Percentiles rank a stretch among this genome's conserved stretches.
Conservation (phyloP, 2,329 filamentous ascomycete genomes). For the Amylocarpus encephaloides region DNA sequence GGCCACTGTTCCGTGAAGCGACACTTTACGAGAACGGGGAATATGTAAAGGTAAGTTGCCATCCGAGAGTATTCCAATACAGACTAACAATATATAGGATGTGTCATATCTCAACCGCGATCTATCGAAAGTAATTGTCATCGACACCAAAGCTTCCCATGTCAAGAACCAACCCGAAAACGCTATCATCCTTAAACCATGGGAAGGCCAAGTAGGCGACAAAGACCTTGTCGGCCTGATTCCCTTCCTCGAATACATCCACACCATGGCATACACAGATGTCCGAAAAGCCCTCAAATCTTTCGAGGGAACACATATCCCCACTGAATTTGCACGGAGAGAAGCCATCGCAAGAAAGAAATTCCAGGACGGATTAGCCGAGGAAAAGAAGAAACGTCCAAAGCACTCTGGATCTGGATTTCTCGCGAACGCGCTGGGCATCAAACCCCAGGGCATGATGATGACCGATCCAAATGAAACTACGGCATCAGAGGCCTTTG, state of each 20-base stretch:
- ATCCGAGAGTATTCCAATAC: not conserved
- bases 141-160: constrained; percentile 79
- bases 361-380: constrained; percentile 71
- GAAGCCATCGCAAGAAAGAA: constrained; percentile 80
- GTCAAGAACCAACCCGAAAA: constrained; percentile 93
- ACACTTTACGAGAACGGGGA: constrained; percentile 94
- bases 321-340: constrained; percentile 79
- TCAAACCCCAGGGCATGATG: constrained; percentile 65
- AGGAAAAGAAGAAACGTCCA: constrained; percentile 58
- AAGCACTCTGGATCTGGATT: constrained; percentile 59
- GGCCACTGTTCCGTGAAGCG: constrained; percentile 92
- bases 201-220: constrained; percentile 78
- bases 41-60: constrained; percentile 73
- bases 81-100: constrained; percentile 51
- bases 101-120: constrained; percentile 97
- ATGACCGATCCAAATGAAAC: constrained; percentile 55
- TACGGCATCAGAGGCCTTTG: constrained; percentile 67
- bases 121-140: constrained; percentile 87
- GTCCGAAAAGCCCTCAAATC: constrained; percentile 81
- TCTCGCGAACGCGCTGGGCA: constrained; percentile 66
- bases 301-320: constrained; percentile 84
- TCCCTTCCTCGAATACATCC: constrained; percentile 95
- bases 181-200: constrained; percentile 83
- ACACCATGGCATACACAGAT: constrained; percentile 86
- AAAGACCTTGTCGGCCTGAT: constrained; percentile 83